These are phyloP conservation scores for Chrysoporthe austroafricana DNA, from an alignment of 2,329 filamentous ascomycete species.

Conservation along the genomic window DNA sequence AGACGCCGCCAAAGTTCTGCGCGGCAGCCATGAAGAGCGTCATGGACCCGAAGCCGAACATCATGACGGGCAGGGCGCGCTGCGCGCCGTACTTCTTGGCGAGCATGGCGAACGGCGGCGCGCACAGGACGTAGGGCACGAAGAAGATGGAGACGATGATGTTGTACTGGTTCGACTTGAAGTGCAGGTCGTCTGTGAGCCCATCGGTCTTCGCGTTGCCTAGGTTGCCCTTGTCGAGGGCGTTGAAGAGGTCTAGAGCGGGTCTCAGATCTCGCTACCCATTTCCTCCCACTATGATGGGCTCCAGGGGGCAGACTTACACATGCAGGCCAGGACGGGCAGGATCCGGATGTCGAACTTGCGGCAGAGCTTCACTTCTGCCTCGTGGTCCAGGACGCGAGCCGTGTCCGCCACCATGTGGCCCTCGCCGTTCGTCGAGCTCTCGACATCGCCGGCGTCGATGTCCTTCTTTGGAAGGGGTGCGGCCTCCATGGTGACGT, in stretches of 20 bases:
- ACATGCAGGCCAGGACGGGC: conserved; percentile 49
- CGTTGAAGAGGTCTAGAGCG: conserved; percentile 46
- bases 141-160: conserved; percentile 72
- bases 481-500: conserved; percentile 19
- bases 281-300: too few relatives aligned
- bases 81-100: conserved; percentile 71
- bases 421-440: conserved; percentile 31
- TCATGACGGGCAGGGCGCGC: conserved; percentile 64
- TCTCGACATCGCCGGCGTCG: conserved; percentile 32
- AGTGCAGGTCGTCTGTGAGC: conserved; percentile 57
- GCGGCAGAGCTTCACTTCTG: conserved; percentile 49
- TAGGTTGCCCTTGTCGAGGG: conserved; percentile 55
- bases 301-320: conserved; percentile 31
- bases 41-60: conserved; percentile 69
- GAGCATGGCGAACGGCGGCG: conserved; percentile 65
- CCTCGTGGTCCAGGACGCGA: conserved; percentile 41
- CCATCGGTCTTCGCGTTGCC: conserved; percentile 62
- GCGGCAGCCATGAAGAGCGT: conserved; percentile 62
- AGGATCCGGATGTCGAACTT: conserved; percentile 50
- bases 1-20: conserved; percentile 66
- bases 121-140: conserved; percentile 72
- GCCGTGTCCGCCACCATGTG: conserved; percentile 35
- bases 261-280: not conserved
- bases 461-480: conserved; percentile 16
- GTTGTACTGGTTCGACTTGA: conserved; percentile 69